Percentiles rank a stretch among this genome's conserved stretches.
phyloP scores from a whole-genome alignment of 768 basidiomycete genomes.

The Amanita thiersii region DNA sequence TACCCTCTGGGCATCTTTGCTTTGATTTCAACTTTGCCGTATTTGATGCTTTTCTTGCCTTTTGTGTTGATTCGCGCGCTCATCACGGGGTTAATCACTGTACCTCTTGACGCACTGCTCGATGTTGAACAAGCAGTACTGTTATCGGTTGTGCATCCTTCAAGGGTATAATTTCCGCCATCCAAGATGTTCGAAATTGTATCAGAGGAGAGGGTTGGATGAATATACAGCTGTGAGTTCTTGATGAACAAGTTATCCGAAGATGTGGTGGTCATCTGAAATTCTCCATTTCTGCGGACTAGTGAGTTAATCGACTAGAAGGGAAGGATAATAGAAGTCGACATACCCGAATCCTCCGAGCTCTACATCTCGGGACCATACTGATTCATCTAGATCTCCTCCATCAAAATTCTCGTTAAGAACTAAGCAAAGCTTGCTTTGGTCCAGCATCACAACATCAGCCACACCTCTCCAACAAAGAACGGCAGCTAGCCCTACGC shows the following conservation, averaged over 20 bases:
- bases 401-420: conserved; percentile 62
- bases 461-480: conserved; percentile 48
- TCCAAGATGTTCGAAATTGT: conserved; percentile 42
- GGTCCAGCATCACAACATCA: conserved; percentile 32
- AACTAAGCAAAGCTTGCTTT: conserved; percentile 48
- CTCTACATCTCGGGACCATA: conserved; percentile 64
- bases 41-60: conserved; percentile 47
- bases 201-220: conserved; percentile 73
- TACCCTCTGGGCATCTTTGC: conserved; percentile 54
- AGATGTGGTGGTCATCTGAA: conserved; percentile 67
- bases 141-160: conserved; percentile 45
- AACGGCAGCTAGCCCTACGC: conserved; percentile 39
- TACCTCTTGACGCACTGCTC: conserved; percentile 26
- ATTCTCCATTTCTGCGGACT: conserved; percentile 50
- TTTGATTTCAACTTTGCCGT: conserved; percentile 52
- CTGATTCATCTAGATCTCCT: conserved; percentile 33
- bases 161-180: conserved; percentile 58
- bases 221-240: conserved; percentile 67
- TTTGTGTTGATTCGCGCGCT: conserved; percentile 67
- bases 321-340: conserved; percentile 1
- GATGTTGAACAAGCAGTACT: conserved; percentile 30
- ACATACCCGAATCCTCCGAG: conserved; percentile 68
- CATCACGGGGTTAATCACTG: conserved; percentile 69
- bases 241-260: conserved; percentile 58
- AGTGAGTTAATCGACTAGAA: conserved; percentile 6